Conservation (phyloP, 352 stramenopile species). For the Blastocystis sp. region DNA sequence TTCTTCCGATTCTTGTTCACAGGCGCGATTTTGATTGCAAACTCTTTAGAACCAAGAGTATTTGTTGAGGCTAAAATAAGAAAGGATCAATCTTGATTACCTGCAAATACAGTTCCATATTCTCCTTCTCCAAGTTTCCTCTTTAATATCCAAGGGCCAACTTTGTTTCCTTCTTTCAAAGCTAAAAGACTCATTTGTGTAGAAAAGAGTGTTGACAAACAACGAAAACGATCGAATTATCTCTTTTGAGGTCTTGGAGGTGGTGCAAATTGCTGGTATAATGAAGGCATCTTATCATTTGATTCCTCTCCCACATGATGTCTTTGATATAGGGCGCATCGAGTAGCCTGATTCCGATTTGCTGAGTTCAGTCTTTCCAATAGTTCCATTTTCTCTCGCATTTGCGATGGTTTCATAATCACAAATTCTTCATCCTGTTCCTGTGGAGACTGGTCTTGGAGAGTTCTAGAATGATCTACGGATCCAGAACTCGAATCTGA, state of each 20-base stretch:
- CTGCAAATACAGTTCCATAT: conserved; percentile 26
- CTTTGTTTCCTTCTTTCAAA: background rate
- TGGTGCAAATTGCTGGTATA: conserved; percentile 36
- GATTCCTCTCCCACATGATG: background rate
- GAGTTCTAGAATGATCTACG: background rate
- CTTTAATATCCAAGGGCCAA: conserved; percentile 16
- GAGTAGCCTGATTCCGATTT: background rate
- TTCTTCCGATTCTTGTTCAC: conserved; percentile 25
- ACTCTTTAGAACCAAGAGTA: conserved; percentile 2
- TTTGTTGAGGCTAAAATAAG: background rate
- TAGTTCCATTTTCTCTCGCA: background rate
- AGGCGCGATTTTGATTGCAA: conserved; percentile 9
- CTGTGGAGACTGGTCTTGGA: background rate
- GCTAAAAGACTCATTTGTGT: background rate
- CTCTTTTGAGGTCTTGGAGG: background rate
- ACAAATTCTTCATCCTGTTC: background rate
- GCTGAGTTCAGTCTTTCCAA: conserved; percentile 6
- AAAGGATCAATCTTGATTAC: background rate
- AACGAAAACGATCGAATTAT: background rate
- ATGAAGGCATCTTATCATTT: conserved; percentile 19
- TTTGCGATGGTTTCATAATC: conserved; percentile 41
- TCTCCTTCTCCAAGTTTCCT: conserved; percentile 9
- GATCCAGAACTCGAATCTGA: background rate
- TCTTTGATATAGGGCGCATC: background rate
- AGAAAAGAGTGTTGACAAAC: background rate